Conservation (phyloP, 2,329 filamentous ascomycete species). For the Phyllosticta capitalensis region DNA sequence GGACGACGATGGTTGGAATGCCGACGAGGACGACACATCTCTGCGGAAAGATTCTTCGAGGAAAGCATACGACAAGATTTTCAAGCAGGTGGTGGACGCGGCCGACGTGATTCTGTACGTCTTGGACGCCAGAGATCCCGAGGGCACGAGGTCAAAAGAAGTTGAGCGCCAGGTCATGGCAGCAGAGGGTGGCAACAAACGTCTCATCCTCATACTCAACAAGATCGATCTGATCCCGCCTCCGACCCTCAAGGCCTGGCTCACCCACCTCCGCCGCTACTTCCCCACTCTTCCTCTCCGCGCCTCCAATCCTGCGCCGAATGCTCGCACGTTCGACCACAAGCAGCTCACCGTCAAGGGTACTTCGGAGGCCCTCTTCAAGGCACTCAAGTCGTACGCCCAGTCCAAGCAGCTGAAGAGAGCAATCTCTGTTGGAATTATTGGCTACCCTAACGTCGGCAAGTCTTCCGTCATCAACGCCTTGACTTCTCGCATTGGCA, state of each 20-base stretch:
- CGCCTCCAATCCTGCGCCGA: conserved; percentile 70
- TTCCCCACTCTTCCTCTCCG: conserved; percentile 87
- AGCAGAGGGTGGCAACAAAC: conserved; percentile 72
- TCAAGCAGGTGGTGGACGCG: conserved; percentile 83
- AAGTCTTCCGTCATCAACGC: conserved; percentile 97
- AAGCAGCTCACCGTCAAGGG: conserved; percentile 77
- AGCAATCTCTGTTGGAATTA: conserved; percentile 82
- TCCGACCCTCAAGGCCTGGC: conserved; percentile 73
- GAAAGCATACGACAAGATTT: conserved; percentile 88
- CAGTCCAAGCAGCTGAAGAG: conserved; percentile 77
- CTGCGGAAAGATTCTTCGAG: conserved; percentile 55
- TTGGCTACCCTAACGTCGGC: conserved; percentile 92
- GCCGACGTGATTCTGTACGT: conserved; percentile 91
- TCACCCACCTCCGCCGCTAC: conserved; percentile 72
- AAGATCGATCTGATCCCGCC: conserved; percentile 89
- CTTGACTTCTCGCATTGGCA: conserved; percentile 65
- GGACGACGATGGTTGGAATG: conserved; percentile 44
- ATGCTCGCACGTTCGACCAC: conserved; percentile 87
- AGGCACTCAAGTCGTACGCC: conserved; percentile 81
- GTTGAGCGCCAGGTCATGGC: conserved; percentile 88
- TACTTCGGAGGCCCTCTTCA: conserved; percentile 77
- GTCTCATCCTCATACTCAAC: conserved; percentile 85
- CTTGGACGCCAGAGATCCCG: conserved; percentile 82
- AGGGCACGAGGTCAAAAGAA: conserved; percentile 81
- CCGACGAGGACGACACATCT: conserved; percentile 36